Percentiles rank a stretch among this genome's conserved stretches.
These are phyloP conservation scores for Pseudogymnoascus sp. DNA, from an alignment of 2,329 filamentous ascomycete species.

Conservation along the genomic window DNA sequence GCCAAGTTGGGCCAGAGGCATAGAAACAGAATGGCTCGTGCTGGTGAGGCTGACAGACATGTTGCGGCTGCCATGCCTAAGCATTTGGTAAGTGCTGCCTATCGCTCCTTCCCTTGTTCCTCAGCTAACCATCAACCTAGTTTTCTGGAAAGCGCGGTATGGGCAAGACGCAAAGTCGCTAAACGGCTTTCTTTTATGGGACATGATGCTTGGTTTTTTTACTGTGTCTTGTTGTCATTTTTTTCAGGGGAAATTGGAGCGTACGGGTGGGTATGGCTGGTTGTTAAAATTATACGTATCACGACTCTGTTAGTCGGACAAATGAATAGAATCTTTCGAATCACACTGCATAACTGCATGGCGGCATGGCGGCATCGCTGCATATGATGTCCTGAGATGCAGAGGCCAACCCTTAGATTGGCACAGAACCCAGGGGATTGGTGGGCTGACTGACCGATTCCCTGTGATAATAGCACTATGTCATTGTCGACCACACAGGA, in stretches of 20 bases:
- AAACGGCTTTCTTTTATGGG: slow-evolving; percentile 23
- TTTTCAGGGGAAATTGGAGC: slow-evolving; percentile 4
- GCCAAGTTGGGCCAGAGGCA: slow-evolving; percentile 90
- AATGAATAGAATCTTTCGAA: slow-evolving; percentile 8
- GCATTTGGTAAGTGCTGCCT: slow-evolving; percentile 66
- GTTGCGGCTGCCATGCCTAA: slow-evolving; percentile 72
- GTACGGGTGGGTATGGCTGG: slow-evolving; percentile 5
- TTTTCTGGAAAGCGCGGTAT: slow-evolving; percentile 87
- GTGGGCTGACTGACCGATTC: neutral
- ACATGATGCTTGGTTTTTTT: slow-evolving; percentile 5
- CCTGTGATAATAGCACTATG: slow-evolving; percentile 5
- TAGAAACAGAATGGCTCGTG: slow-evolving; percentile 96
- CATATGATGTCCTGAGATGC: neutral
- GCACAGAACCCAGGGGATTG: neutral
- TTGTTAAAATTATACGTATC: slow-evolving; percentile 8
- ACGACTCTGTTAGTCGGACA: slow-evolving; percentile 1
- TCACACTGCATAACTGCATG: neutral
- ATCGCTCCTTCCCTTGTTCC: slow-evolving; percentile 4
- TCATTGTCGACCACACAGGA: neutral
- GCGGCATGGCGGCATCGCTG: neutral
- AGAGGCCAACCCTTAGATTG: neutral
- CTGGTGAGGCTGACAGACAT: slow-evolving; percentile 95
- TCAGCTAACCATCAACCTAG: slow-evolving; percentile 38
- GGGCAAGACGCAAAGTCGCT: slow-evolving; percentile 74
- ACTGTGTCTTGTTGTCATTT: slow-evolving; percentile 6